Base-by-base conservation (phyloP, 768 basidiomycete species). In the Mycena maculata region DNA sequence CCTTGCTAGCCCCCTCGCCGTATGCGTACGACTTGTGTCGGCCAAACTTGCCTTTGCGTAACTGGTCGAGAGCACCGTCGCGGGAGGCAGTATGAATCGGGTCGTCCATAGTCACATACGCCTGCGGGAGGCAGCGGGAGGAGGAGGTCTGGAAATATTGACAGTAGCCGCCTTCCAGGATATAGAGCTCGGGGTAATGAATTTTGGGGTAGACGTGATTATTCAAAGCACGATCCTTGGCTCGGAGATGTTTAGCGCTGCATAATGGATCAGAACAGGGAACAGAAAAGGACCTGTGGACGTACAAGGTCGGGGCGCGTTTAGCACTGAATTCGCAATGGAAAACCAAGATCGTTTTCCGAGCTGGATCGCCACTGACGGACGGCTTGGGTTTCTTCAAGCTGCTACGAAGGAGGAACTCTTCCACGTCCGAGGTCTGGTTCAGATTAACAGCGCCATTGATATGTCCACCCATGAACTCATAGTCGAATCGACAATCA, bases 281-380 rank as follows among this genome's bases (percentile, higher is more conserved):
- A 38, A 33, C 9, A 63, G 47, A 13, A 62, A 20, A 57, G 3
- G 11, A 23, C 9, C 1, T 23, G 6, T 12, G 13, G 7, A 85
- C 89, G 81, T 77, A 96, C 96, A 97, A 95, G 11, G 97, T 97
- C 2, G 98, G 98, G 1, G 96, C 98, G 45, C 98, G 86, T 80
- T 98, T 98, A 20, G 88, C 91, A 70, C 94, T 96, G 76, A 98
- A 98, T 80, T 99, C 98, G 82, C 98, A 99, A 76, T 99, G 98
- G 85, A 99, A 99, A 49, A 99, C 86, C 44, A 99, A 80, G 33
- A 99, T 82, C 1, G 92, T 95, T 81, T 96, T 96, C 78, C 85
- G 87, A 16, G 82, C 80, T 0, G 77, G 60, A 71, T 96, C 92
- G 23, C 94, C 92, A 77, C 94, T 96, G 42, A 87, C 83, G 36